Evolutionary conservation across 257 asterid genomes (phyloP), one percentile per base, ranked within the genome.

Genomic region (Rehmannia glutinosa): DNA sequence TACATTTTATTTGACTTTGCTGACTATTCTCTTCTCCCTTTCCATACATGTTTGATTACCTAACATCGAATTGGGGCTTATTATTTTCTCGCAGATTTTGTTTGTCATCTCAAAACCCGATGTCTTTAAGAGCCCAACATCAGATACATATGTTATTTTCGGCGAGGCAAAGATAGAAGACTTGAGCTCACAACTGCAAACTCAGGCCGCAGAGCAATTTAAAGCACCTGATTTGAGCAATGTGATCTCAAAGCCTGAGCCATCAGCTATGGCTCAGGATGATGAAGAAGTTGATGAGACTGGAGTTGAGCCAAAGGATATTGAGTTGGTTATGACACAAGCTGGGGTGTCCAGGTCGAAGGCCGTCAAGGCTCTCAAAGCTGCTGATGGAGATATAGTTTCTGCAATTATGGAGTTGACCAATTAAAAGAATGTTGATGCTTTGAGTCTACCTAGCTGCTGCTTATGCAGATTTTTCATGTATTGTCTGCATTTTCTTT

Each of bases 101-200:
- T 87, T 87, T 43, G 85, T 77, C 79, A 87, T 89, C 76, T 86
- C 96, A 3, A 89, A 86, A 56, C 95, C 96, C 0, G 95, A 89
- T 39, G 95, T 89, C 50, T 89, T 89, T 69, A 87, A 89, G 68
- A 87, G 90, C 82, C 96, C 96, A 33, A 74, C 77, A 55, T 87
- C 92, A 0, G 96, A 88, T 70, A 86, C 94, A 0, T 88, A 86
- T 2, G 85, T 88, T 13, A 85, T 88, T 60, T 85, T 88, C 55
- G 96, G n/a, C n/a, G 96, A 88, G 74, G 95, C 95, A 1, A 89
- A 89, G 81, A 89, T 89, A 1, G 95, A 89, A 69, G 96, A 89
- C 79, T 75, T 87, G 81, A 89, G 92, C 87, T 89, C 96, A 6
- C 92, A 87, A 76, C 73, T 89, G 69, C 96, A 89, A 77, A 77